These are phyloP conservation scores for Bifiguratus adelaidae DNA, from an alignment of 192 early-diverging fungal species.

Conservation along the genomic window DNA sequence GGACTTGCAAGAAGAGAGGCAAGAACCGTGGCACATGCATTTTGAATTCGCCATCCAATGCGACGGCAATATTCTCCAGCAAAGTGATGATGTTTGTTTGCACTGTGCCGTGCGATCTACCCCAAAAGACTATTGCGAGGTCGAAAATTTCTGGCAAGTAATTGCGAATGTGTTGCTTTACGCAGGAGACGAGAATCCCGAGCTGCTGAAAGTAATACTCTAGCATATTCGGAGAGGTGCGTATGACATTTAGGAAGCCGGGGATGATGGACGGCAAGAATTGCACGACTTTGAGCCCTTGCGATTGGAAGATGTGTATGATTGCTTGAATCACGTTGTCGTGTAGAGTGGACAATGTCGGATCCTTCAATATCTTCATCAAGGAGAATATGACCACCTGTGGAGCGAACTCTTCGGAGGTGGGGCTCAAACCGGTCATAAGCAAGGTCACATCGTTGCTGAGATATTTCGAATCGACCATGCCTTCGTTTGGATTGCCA, in stretches of 20 bases:
- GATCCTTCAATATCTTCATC: constrained; percentile 80
- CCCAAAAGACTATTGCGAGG: constrained; percentile 72
- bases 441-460: constrained; percentile 41
- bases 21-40: constrained; percentile 70
- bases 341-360: constrained; percentile 72
- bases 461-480: constrained; percentile 33
- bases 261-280: constrained; percentile 89
- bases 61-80: constrained; percentile 75
- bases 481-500: constrained; percentile 32
- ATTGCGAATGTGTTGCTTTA: constrained; percentile 82
- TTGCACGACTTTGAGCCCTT: constrained; percentile 81
- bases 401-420: constrained; percentile 84
- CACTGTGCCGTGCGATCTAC: constrained; percentile 46
- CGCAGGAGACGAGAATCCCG: constrained; percentile 68
- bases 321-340: constrained; percentile 81
- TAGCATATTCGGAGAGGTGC: constrained; percentile 59
- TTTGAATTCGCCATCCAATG: constrained; percentile 84
- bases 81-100: constrained; percentile 80
- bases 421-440: constrained; percentile 61
- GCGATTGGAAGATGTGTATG: constrained; percentile 86
- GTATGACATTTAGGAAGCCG: constrained; percentile 81
- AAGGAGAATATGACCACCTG: constrained; percentile 81
- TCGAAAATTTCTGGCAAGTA: constrained; percentile 73
- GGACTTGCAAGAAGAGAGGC: constrained; percentile 74
- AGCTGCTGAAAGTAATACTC: constrained; percentile 90